These are phyloP conservation scores for Suillus hirtellus DNA, from an alignment of 768 basidiomycete species.

Conservation along the genomic window DNA sequence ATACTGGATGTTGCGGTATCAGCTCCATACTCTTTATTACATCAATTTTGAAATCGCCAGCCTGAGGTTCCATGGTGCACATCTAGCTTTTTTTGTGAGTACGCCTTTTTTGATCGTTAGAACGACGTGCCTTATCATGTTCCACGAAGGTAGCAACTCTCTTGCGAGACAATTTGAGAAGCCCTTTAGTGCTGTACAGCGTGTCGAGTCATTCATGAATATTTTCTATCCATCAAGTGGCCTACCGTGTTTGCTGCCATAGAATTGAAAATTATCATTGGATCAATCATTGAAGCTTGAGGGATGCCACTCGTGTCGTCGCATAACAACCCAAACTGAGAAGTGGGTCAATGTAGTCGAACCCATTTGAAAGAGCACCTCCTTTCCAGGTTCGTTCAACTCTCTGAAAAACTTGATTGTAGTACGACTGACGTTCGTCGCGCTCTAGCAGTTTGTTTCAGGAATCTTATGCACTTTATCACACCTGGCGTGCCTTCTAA, in stretches of 20 bases:
- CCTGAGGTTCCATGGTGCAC: background rate
- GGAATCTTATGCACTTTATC: constrained; percentile 13
- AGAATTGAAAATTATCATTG: background rate
- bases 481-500: constrained; percentile 26
- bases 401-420: constrained; percentile 30
- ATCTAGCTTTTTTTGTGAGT: background rate
- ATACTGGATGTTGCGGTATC: too few relatives aligned
- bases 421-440: constrained; percentile 25
- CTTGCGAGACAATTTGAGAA: constrained; percentile 17
- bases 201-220: too few relatives aligned
- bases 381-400: constrained; percentile 7
- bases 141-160: constrained; percentile 44
- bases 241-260: constrained; percentile 23
- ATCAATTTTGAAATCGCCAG: too few relatives aligned
- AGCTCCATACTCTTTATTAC: too few relatives aligned
- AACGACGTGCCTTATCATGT: constrained; percentile 31
- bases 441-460: constrained; percentile 31
- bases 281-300: constrained; percentile 14
- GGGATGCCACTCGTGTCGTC: constrained; percentile 17
- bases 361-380: too few relatives aligned
- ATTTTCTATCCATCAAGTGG: too few relatives aligned
- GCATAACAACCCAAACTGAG: constrained; percentile 20
- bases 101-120: background rate
- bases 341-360: constrained; percentile 17
- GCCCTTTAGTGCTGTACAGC: constrained; percentile 18